These are phyloP conservation scores for Coccomyxa subellipsoidea DNA, from an alignment of 163 green algal species.

Conservation along the genomic window DNA sequence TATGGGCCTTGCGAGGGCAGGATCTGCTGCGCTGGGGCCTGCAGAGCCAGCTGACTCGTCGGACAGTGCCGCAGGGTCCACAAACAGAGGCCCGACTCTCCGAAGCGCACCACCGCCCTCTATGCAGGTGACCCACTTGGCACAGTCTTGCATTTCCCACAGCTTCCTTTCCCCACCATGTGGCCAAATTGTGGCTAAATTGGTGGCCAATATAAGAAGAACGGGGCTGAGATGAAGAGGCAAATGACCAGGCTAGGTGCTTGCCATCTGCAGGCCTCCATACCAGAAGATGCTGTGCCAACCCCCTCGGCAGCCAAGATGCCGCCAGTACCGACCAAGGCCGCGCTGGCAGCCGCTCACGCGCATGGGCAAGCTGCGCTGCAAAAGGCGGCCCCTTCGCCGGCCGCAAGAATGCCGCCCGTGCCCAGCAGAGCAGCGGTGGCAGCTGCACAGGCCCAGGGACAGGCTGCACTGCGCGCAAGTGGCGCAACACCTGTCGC, in stretches of 20 bases:
- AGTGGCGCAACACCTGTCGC: neutral
- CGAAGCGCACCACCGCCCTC: neutral
- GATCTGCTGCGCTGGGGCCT: neutral
- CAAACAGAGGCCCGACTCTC: neutral
- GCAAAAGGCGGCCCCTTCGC: neutral
- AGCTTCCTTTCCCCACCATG: too few species aligned
- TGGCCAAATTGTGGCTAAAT: too few species aligned
- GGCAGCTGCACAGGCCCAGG: neutral
- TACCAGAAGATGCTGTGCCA: neutral
- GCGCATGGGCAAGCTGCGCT: neutral
- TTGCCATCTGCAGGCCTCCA: neutral
- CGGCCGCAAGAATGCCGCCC: neutral
- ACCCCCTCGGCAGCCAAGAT: neutral
- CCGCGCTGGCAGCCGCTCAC: neutral
- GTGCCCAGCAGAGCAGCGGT: neutral
- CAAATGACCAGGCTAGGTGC: too few species aligned
- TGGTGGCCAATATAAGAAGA: too few species aligned
- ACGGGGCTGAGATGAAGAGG: too few species aligned
- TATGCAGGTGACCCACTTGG: neutral
- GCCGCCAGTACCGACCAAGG: neutral
- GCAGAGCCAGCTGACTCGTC: neutral
- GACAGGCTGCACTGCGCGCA: neutral
- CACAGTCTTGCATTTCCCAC: too few species aligned
- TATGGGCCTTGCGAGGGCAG: neutral
- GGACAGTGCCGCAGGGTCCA: neutral